A percentile compares a stretch with the other conserved stretches of the same genome.
Conservation (phyloP, 2,329 filamentous ascomycete genomes). For the Xylariales sp. region DNA sequence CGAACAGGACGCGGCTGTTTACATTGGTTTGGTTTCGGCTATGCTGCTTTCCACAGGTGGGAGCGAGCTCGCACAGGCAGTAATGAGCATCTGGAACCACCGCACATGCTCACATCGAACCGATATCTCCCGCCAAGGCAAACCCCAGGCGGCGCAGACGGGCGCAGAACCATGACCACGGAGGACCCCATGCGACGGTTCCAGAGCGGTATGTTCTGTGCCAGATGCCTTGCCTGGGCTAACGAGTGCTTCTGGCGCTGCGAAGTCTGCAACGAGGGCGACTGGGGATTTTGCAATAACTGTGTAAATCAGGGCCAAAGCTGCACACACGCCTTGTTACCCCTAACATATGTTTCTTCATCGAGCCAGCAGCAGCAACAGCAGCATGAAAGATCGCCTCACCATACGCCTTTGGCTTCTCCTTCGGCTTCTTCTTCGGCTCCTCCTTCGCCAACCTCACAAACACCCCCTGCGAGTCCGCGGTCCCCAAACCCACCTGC, state of each 20-base stretch:
- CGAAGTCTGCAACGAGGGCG: slow-evolving; percentile 79
- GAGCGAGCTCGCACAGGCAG: slow-evolving; percentile 44
- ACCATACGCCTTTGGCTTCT: no score
- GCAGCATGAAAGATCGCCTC: no score
- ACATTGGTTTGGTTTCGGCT: slow-evolving; percentile 85
- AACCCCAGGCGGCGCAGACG: slow-evolving; percentile 47
- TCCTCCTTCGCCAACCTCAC: slow-evolving; percentile 23
- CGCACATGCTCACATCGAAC: slow-evolving; percentile 55
- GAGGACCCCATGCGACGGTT: slow-evolving; percentile 65
- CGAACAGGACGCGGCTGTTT: slow-evolving; percentile 70
- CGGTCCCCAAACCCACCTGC: slow-evolving; percentile 37
- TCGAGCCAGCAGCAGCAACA: no score
- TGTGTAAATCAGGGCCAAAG: slow-evolving; percentile 80
- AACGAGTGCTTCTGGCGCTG: slow-evolving; percentile 92
- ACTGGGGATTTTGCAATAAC: slow-evolving; percentile 89
- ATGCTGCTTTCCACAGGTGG: slow-evolving; percentile 65
- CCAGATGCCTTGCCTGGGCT: slow-evolving; percentile 66
- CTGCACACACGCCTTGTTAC: slow-evolving; percentile 78
- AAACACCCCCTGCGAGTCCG: slow-evolving; percentile 33
- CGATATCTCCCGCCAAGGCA: slow-evolving; percentile 50
- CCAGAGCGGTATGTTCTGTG: slow-evolving; percentile 81
- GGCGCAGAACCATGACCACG: slow-evolving; percentile 53
- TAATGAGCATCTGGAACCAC: slow-evolving; percentile 36
- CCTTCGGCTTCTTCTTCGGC: no score
- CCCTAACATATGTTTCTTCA: slow-evolving; percentile 66